Percentiles rank a stretch among this genome's conserved stretches.
These are phyloP conservation scores for Graphilbum fragrans DNA, from an alignment of 2,329 filamentous ascomycete genomes.

Conservation along the genomic window DNA sequence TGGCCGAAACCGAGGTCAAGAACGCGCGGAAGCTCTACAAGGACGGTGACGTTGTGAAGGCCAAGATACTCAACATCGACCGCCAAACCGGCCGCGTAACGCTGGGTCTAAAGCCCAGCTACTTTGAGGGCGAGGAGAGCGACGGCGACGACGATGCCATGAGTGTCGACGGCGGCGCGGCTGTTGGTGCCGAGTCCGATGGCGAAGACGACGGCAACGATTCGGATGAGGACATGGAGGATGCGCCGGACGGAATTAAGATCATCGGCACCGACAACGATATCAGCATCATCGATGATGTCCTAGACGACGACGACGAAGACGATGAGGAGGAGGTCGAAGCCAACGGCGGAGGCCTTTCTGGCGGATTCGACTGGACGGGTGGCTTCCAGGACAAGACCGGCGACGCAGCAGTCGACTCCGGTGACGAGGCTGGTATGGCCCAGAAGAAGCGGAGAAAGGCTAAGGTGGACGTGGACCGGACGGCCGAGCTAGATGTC, in stretches of 20 bases:
- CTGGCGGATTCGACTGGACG: conserved; percentile 79
- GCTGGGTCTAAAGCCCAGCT: conserved; percentile 86
- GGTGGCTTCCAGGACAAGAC: conserved; percentile 44
- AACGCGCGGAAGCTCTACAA: conserved; percentile 85
- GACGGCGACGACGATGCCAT: conserved; percentile 32
- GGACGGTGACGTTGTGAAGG: conserved; percentile 88
- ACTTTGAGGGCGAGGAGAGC: conserved; percentile 56
- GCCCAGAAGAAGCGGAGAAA: conserved; percentile 58
- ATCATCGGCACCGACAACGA: conserved; percentile 32
- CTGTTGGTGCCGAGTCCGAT: conserved; percentile 31
- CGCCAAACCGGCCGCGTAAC: conserved; percentile 64
- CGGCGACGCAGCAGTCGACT: conserved; percentile 37
- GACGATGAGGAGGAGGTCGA: conserved; percentile 18
- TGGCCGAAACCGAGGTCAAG: conserved; percentile 71
- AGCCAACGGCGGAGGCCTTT: conserved; percentile 39
- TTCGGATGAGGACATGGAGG: conserved; percentile 35
- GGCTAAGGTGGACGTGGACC: conserved; percentile 70
- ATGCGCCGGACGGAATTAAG: conserved; percentile 28
- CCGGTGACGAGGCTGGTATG: conserved; percentile 16
- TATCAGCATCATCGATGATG: conserved; percentile 4
- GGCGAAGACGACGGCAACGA: conserved; percentile 34
- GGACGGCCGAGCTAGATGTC: conserved; percentile 81
- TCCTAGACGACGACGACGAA: conserved; percentile 2
- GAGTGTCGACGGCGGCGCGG: conserved; percentile 30
- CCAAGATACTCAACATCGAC: conserved; percentile 72